Base-by-base conservation (phyloP, 257 asterid genomes). In the Datura wrightii region DNA sequence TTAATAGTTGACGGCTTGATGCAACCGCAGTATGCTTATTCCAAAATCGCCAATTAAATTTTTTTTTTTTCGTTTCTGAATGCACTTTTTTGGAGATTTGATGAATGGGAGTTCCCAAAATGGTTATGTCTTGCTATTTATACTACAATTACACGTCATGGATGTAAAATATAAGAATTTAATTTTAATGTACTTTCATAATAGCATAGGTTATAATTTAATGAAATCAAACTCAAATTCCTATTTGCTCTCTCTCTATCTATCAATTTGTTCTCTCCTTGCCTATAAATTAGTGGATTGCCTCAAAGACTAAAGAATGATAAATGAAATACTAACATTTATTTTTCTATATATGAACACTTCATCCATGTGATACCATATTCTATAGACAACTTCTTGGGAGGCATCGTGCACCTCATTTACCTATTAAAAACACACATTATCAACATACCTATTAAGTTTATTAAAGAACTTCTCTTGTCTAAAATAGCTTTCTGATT, bases 251-350 rank as follows among this genome's bases (percentile, higher is more conserved):
- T 7, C 2, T 16, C 0, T 16, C 16, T 70, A 3, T 39, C 48
- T 41, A 70, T 16, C 53, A 4, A n/a, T 16, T 69, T 16, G 24
- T 69, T 16, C 10, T 69, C 4, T 41, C 50, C 36, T 41, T 18
- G 39, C 37, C 79, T 44, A 42, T 4, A n/a, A 44, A 10, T 42
- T n/a, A 71, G 79, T 71, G 79, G 79, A 71, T n/a, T 42, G 39
- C 56, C 39, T 42, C 55, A 44, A 42, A 44, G 56, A 18, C 31
- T 44, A 44, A 71, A n/a, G 8, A 24, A 62, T 62, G 8, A 31
- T 1, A 62, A 62, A 24, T 62, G 18, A 24, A 10, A 62, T 8
- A 16, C 4, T 4, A 8, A 18, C 9, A 59, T n/a, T 0, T 8
- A n/a, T 18, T 59, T 56, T 54, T 18, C 19, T 56, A 19, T 56